Evolutionary conservation across 768 basidiomycete species (phyloP).

Genomic region (Postia placenta): DNA sequence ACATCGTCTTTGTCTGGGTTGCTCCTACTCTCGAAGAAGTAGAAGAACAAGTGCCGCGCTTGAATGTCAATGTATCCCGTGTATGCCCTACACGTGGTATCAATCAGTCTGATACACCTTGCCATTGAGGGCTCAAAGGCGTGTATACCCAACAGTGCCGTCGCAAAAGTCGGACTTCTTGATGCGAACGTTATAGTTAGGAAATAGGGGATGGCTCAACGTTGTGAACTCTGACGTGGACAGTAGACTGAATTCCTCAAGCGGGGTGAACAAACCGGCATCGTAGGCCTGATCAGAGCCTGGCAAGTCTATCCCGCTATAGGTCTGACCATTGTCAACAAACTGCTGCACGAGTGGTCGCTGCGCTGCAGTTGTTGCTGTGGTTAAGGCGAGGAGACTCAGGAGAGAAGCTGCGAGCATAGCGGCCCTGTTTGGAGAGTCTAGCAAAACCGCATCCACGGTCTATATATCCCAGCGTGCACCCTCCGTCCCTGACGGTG

Average conservation of each 20-base stretch:
- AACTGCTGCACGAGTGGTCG: not conserved
- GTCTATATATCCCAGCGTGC: not conserved
- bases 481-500: not conserved
- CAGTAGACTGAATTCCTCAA: constrained; percentile 20
- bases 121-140: no score
- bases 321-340: not conserved
- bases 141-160: constrained; percentile 25
- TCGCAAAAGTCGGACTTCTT: constrained; percentile 39
- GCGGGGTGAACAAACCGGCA: constrained; percentile 28
- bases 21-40: constrained; percentile 42
- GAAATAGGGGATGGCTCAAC: constrained; percentile 38
- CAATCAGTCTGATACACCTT: not conserved
- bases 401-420: not conserved
- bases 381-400: not conserved
- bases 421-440: not conserved
- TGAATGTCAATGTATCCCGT: constrained; percentile 70
- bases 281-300: constrained; percentile 8
- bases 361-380: not conserved
- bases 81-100: constrained; percentile 37
- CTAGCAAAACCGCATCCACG: not conserved
- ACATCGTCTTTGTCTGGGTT: constrained; percentile 26
- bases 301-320: not conserved
- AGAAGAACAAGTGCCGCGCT: constrained; percentile 42
- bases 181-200: constrained; percentile 35
- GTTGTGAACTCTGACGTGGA: constrained; percentile 30